phyloP scores from a whole-genome alignment of 164 flowering plant genomes.

The Macadamia integrifolia region DNA sequence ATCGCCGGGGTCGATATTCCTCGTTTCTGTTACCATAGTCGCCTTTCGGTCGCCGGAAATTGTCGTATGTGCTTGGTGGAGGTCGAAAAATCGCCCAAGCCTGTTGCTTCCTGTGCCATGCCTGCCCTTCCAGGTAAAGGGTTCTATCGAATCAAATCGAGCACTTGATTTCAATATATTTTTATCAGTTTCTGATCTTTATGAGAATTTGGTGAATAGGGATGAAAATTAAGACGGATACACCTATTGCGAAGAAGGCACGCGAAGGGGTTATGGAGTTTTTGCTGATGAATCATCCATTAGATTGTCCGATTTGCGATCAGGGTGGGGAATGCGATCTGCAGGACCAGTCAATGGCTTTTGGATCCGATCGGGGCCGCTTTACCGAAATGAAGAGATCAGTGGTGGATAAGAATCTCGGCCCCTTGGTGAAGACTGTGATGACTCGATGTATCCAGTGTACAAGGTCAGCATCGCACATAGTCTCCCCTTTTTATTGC shows the following conservation, averaged over 20 bases:
- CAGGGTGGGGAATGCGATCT: constrained; percentile 99
- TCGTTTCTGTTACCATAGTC: constrained; percentile 85
- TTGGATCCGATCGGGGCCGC: constrained; percentile 98
- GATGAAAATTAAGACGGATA: constrained; percentile 97
- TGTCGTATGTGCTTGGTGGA: constrained; percentile 99
- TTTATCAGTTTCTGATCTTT: background rate
- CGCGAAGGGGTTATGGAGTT: constrained; percentile 99
- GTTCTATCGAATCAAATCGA: background rate
- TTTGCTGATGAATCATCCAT: constrained; percentile 94
- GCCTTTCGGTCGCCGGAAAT: constrained; percentile 93
- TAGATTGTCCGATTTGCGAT: constrained; percentile 99
- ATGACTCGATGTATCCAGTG: constrained; percentile 99
- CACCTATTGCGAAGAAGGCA: constrained; percentile 94
- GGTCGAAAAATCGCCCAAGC: constrained; percentile 98
- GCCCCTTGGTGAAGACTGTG: constrained; percentile 97
- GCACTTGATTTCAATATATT: background rate
- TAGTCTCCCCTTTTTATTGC: background rate
- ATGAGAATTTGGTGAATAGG: constrained; percentile 33
- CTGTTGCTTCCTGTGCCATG: constrained; percentile 99
- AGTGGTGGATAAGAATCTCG: constrained; percentile 96
- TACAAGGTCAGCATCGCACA: constrained; percentile 54
- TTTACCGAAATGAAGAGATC: constrained; percentile 97
- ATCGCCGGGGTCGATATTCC: constrained; percentile 96
- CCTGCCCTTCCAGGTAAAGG: constrained; percentile 91
- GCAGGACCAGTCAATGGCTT: constrained; percentile 99